These are phyloP conservation scores for Ceratobasidium sp. DNA, from an alignment of 1,284 basidiomycete genomes.

Conservation along the genomic window DNA sequence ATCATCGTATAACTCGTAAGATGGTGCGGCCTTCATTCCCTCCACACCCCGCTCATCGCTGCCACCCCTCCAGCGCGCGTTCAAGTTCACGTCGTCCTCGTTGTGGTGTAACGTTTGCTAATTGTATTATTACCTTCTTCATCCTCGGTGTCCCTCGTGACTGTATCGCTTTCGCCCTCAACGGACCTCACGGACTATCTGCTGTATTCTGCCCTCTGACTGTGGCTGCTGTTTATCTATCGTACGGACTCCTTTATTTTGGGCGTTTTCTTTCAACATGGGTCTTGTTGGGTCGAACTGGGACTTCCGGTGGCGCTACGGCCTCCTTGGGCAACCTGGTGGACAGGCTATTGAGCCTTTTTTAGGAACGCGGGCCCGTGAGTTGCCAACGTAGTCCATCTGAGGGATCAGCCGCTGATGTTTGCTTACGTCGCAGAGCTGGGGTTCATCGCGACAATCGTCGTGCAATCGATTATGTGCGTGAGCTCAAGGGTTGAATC, in stretches of 20 bases:
- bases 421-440: slow-evolving; percentile 38
- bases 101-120: slow-evolving; percentile 27
- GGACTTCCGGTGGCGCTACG: slow-evolving; percentile 33
- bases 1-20: slow-evolving; percentile 40
- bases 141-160: slow-evolving; percentile 22
- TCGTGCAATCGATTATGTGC: slow-evolving; percentile 34
- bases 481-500: background rate
- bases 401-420: slow-evolving; percentile 30
- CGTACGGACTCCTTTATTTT: background rate
- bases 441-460: slow-evolving; percentile 40
- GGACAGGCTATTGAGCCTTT: slow-evolving; percentile 68
- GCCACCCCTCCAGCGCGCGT: slow-evolving; percentile 16
- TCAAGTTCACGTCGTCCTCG: background rate
- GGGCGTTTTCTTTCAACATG: slow-evolving; percentile 7
- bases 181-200: background rate
- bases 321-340: slow-evolving; percentile 27
- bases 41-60: slow-evolving; percentile 25
- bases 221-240: too few species aligned
- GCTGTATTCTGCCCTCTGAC: slow-evolving; percentile 8
- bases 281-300: slow-evolving; percentile 28
- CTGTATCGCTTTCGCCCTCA: slow-evolving; percentile 29
- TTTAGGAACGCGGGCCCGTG: slow-evolving; percentile 71
- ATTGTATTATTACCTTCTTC: slow-evolving; percentile 9
- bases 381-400: slow-evolving; percentile 46
- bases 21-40: slow-evolving; percentile 13